Percentiles rank a stretch among this genome's conserved stretches.
These are phyloP conservation scores for Scedosporium aurantiacum DNA, from an alignment of 2,329 filamentous ascomycete species.

Conservation along the genomic window DNA sequence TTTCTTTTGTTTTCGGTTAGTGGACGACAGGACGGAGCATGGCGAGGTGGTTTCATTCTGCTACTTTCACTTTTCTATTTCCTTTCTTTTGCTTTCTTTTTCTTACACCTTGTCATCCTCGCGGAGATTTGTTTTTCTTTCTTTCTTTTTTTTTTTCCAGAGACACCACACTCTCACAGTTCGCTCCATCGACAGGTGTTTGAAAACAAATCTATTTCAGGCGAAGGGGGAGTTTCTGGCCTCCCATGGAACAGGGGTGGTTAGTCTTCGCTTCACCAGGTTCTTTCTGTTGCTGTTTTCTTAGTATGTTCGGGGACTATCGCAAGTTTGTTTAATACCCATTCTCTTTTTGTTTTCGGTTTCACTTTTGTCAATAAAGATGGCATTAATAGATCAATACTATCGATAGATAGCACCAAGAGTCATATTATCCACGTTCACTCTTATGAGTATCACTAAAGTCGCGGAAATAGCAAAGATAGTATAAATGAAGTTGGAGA, in stretches of 20 bases:
- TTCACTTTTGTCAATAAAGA: neutral
- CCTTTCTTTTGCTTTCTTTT: too few species aligned
- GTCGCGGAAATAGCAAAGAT: neutral
- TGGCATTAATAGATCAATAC: neutral
- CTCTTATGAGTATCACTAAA: too few species aligned
- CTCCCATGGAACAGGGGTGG: neutral
- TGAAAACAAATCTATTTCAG: neutral
- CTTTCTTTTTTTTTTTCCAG: too few species aligned
- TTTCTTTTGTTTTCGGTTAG: slow-evolving; percentile 6
- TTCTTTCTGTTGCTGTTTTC: neutral
- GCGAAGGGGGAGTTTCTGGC: neutral
- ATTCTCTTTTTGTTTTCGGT: neutral
- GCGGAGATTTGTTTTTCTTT: neutral
- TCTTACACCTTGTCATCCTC: neutral
- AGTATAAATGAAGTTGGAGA: neutral
- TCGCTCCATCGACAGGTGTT: too few species aligned
- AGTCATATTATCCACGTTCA: too few species aligned
- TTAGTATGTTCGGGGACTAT: neutral
- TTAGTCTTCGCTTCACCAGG: neutral
- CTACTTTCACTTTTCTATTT: neutral
- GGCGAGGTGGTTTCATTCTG: neutral
- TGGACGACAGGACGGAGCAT: slow-evolving; percentile 8
- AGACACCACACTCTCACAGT: neutral
- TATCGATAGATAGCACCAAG: too few species aligned
- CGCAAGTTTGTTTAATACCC: neutral